Evolutionary conservation across 2,329 filamentous ascomycete species (phyloP), one percentile per base, ranked within the genome.

Genomic region (Trichoderma arundinaceum): DNA sequence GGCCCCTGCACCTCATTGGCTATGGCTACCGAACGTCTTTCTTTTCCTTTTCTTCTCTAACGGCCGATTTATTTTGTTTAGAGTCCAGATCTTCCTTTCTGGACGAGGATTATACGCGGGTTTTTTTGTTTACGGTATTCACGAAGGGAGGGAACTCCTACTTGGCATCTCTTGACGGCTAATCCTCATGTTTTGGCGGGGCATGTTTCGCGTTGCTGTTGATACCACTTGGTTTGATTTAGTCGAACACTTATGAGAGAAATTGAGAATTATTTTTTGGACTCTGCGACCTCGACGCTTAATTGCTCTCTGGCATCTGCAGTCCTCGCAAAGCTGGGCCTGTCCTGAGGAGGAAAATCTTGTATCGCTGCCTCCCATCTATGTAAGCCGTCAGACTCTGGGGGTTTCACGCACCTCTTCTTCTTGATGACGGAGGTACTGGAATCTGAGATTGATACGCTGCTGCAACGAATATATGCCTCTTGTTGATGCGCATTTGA

Each of bases 141-240:
- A 64, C 49, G 59, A 66, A 54, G 53, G 59, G 59, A 62, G 44
- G 52, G 22, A 64, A 57, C 43, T 58, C 51, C 44, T 64, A 54
- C 51, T 62, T 63, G 51, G 43, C 59, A 64, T 64, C 51, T 48
- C 52, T 58, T 58, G 43, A 64, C 52, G 48, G 51, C 38, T 62
- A 52, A 52, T 44, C 41, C 22, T 51, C 38, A 43, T 54, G 44
- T 66, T 63, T 61, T 49, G 51, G 60, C 43, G 56, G 62, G 33
- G 46, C 52, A 60, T 52, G 22, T 53, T 58, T 64, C 43, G 61
- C 44, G 43, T 65, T 48, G 48, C 52, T 64, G 41, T 67, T 67
- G 65, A 67, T 67, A 67, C 65, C 65, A 67, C 53, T 67, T 41
- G 65, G 61, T 58, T 67, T 67, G 62, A 39, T 59, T 67, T 60